phyloP scores from a whole-genome alignment of 768 basidiomycete genomes.

The Mycena galericulata region DNA sequence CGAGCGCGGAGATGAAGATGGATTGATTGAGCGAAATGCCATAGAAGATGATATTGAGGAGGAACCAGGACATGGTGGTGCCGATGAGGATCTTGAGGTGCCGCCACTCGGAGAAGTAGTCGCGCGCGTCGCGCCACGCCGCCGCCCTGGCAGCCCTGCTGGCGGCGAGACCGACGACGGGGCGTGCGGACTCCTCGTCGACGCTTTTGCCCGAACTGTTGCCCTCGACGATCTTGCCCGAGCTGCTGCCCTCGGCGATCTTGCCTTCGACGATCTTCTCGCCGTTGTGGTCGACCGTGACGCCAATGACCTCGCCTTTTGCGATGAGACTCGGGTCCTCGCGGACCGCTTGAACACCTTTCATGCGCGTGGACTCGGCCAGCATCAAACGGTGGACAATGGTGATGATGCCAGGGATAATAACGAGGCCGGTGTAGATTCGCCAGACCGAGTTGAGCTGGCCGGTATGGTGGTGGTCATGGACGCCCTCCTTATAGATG shows the following conservation, averaged over 20 bases:
- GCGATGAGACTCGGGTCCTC: slow-evolving; percentile 24
- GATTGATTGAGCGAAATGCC: slow-evolving; percentile 33
- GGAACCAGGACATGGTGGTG: slow-evolving; percentile 26
- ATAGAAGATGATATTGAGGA: slow-evolving; percentile 28
- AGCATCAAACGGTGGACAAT: slow-evolving; percentile 25
- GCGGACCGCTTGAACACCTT: slow-evolving; percentile 25
- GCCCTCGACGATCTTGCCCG: too few relatives aligned
- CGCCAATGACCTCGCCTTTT: slow-evolving; percentile 16
- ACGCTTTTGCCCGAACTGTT: too few relatives aligned
- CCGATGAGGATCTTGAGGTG: slow-evolving; percentile 33
- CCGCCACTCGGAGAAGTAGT: slow-evolving; percentile 33
- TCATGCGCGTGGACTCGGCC: slow-evolving; percentile 27
- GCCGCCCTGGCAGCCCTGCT: slow-evolving; percentile 25
- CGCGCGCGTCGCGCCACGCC: slow-evolving; percentile 32
- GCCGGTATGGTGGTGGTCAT: slow-evolving; percentile 17
- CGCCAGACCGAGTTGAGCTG: slow-evolving; percentile 32
- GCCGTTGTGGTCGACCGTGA: slow-evolving; percentile 15
- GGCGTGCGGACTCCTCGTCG: not conserved
- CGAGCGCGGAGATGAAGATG: slow-evolving; percentile 30
- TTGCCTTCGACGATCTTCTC: too few relatives aligned
- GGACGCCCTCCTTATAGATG: slow-evolving; percentile 24
- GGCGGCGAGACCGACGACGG: slow-evolving; percentile 1
- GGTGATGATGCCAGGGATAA: slow-evolving; percentile 28
- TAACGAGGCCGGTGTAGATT: slow-evolving; percentile 29
- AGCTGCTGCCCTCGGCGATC: too few relatives aligned